Conservation (phyloP, 495 filamentous ascomycete species). For the Corynascus novoguineensis region DNA sequence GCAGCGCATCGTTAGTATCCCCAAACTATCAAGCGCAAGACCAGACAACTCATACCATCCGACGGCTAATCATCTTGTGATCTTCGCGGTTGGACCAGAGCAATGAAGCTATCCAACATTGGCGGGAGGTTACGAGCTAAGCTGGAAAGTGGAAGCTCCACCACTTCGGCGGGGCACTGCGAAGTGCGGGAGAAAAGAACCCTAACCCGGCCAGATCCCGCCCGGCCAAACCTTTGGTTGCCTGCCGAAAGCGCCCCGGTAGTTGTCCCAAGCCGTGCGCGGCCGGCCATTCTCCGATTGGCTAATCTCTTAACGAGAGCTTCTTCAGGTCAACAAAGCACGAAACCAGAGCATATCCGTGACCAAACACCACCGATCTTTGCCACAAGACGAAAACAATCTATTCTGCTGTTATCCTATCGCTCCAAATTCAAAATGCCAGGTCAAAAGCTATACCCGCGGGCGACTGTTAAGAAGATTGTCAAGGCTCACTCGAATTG, state of each 20-base stretch:
- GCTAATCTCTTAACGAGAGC: not conserved
- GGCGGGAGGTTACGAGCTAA: too few relatives aligned
- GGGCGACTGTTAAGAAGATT: slow-evolving; percentile 77
- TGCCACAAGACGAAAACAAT: not conserved
- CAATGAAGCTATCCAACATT: too few relatives aligned
- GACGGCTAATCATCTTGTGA: slow-evolving; percentile 32
- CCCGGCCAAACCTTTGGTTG: too few relatives aligned
- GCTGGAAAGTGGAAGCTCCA: too few relatives aligned
- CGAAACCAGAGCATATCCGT: not conserved
- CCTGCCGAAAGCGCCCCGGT: too few relatives aligned
- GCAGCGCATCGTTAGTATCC: slow-evolving; percentile 13
- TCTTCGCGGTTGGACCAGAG: not conserved
- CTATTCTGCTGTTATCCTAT: not conserved
- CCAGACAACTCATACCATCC: slow-evolving; percentile 37
- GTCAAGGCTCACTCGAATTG: slow-evolving; percentile 82
- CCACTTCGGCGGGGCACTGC: not conserved
- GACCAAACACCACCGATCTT: not conserved
- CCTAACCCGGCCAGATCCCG: too few relatives aligned
- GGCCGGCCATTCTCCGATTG: not conserved
- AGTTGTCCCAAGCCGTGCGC: too few relatives aligned
- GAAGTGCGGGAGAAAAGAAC: not conserved
- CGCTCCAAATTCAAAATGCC: slow-evolving; percentile 35
- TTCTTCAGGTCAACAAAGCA: slow-evolving; percentile 13
- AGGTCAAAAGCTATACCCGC: slow-evolving; percentile 72
- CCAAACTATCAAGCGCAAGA: too few relatives aligned